Evolutionary conservation across 805 yeast species (phyloP).

Genomic region (Isabelozyma rhagii): DNA sequence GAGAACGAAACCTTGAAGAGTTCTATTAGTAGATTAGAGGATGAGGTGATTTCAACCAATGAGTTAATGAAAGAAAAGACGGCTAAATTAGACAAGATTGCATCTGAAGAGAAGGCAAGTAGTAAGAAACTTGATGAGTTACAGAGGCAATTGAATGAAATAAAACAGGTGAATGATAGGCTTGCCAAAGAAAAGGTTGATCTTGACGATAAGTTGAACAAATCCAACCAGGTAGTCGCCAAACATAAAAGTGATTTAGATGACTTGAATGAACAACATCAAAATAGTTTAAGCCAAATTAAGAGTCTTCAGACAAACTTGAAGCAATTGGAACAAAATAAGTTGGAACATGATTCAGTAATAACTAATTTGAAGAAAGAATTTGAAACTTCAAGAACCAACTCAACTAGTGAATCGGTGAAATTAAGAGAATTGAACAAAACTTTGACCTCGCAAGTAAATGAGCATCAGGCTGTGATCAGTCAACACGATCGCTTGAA

Average conservation of each 20-base stretch:
- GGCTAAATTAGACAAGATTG: constrained; percentile 39
- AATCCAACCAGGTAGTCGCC: constrained; percentile 15
- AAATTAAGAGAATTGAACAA: constrained; percentile 1
- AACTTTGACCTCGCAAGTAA: background rate
- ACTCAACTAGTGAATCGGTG: background rate
- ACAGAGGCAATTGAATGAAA: constrained; percentile 24
- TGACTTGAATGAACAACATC: constrained; percentile 8
- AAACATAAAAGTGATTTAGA: constrained; percentile 8
- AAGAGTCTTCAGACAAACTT: constrained; percentile 21
- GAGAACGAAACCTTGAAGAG: constrained; percentile 41
- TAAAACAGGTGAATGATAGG: constrained; percentile 26
- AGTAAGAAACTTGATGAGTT: constrained; percentile 25
- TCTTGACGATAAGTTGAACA: constrained; percentile 22
- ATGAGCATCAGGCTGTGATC: background rate
- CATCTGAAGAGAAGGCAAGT: constrained; percentile 33
- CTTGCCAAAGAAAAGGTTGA: constrained; percentile 23
- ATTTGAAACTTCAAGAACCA: background rate
- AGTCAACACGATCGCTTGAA: background rate
- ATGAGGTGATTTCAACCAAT: constrained; percentile 25
- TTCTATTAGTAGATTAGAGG: constrained; percentile 29
- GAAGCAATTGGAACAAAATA: constrained; percentile 16
- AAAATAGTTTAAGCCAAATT: constrained; percentile 12
- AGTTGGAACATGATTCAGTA: background rate
- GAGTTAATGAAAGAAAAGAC: constrained; percentile 45
- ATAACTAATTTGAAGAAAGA: constrained; percentile 1